Base-by-base conservation (phyloP, 148 eudicot species). In the Vaccinium myrtillus region DNA sequence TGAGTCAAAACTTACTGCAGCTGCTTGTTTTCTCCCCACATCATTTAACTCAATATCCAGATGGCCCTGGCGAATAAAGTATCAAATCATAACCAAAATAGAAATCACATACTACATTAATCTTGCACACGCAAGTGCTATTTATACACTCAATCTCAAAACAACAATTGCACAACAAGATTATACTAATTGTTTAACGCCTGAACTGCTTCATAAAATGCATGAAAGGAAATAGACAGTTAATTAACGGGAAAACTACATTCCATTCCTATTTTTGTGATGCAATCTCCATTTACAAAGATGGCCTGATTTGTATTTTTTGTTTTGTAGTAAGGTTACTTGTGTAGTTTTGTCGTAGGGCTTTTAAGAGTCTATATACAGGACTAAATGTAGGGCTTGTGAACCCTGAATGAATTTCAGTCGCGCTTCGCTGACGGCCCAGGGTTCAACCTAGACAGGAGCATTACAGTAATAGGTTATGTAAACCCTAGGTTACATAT, bases 31-130 rank as follows among this genome's bases (percentile, higher is more conserved):
- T 86, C 94, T 92, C 46, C 99, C 99, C 83, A 85, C 86, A 80
- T 94, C 97, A 87, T 92, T 96, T 51, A 96, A 85, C 19, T 90
- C 94, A 32, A 96, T 94, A 91, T 96, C 98, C 87, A 96, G 80
- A 56, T 92, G 99, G 23, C 99, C 99, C 99, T 96, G 84, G 18
- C 36, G 50, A 81, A 70, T 39, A 84, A 77, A 5, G 70, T 18
- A 78, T 39, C 8, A 36, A 16, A 51, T 23, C 14, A 8, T 2
- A 49, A 50, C 67, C 10, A 79, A 79, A 36, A 73, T 69, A 79
- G 25, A 69, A 30, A 79, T 43, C 4, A 83, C 46, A 43, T 5
- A 43, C 46, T 43, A 43, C 32, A 21, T 50, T 49, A 51, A 77
- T 77, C 79, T 51, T n/a, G 79, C n/a, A 23, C 15, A 48, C 12